phyloP scores from a whole-genome alignment of 225 moss, liverwort and hornwort genomes.

The Polytrichum formosum region DNA sequence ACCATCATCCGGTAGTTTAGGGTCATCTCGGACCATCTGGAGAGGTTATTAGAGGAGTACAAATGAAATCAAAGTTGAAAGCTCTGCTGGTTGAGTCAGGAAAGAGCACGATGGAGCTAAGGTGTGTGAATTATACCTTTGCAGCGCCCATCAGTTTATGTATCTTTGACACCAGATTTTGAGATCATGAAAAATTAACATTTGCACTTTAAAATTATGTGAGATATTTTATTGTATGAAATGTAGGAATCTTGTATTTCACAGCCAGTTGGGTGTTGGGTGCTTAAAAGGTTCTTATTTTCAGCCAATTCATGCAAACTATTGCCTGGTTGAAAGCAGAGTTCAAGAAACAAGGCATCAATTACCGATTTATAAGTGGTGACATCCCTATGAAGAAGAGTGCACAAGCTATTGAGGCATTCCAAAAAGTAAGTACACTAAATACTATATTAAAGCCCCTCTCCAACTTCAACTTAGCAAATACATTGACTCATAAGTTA shows the following conservation, averaged over 20 bases:
- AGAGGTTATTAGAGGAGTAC: constrained; percentile 64
- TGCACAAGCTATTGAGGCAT: constrained; percentile 96
- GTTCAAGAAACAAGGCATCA: constrained; percentile 92
- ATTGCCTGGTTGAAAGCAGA: constrained; percentile 97
- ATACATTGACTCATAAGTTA: too few relatives aligned
- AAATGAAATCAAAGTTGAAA: constrained; percentile 95
- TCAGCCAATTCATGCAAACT: constrained; percentile 99
- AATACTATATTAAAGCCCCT: neutral
- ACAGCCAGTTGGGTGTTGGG: too few relatives aligned
- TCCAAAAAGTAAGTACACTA: constrained; percentile 67
- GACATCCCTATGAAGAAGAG: constrained; percentile 99
- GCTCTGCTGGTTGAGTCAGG: constrained; percentile 81
- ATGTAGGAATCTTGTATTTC: too few relatives aligned
- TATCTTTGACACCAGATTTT: too few relatives aligned
- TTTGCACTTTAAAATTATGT: too few relatives aligned
- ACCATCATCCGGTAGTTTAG: too few relatives aligned
- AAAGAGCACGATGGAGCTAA: constrained; percentile 89
- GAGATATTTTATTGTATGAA: too few relatives aligned
- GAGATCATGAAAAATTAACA: too few relatives aligned
- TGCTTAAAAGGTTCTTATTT: constrained; percentile 72
- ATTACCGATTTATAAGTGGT: constrained; percentile 93
- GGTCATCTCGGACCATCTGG: too few relatives aligned
- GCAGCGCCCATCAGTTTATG: neutral
- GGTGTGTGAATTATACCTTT: constrained; percentile 33
- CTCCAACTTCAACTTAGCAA: neutral